Percentiles rank a stretch among this genome's conserved stretches.
Evolutionary conservation across 495 filamentous ascomycete genomes (phyloP).

Genomic region (Ramalina intermedia): DNA sequence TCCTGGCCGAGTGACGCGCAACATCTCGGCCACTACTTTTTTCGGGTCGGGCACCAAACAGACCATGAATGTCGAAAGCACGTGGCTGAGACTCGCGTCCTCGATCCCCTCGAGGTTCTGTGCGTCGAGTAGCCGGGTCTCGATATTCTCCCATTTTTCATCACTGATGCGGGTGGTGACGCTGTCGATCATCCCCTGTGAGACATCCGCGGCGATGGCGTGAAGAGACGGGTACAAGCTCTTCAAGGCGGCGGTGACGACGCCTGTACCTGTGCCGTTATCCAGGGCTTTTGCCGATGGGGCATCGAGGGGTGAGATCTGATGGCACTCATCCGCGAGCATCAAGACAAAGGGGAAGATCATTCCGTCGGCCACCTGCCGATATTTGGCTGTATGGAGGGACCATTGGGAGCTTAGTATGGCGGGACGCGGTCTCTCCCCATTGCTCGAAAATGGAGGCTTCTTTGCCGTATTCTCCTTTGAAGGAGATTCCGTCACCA

Average conservation of each 20-base stretch:
- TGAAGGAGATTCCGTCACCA: too few species aligned
- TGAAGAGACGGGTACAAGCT: neutral
- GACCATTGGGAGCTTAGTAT: neutral
- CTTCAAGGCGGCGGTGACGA: neutral
- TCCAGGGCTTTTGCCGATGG: neutral
- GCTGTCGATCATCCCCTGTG: conserved; percentile 3
- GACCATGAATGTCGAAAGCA: conserved; percentile 5
- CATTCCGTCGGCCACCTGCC: neutral
- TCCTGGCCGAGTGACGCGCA: neutral
- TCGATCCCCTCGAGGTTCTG: neutral
- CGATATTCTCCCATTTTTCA: neutral
- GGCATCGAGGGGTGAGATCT: neutral
- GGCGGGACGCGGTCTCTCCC: neutral
- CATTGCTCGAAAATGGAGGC: neutral
- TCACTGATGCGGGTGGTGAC: neutral
- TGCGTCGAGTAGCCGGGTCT: neutral
- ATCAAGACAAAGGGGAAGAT: neutral
- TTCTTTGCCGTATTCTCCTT: too few species aligned
- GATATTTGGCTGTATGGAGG: neutral
- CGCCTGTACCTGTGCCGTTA: conserved; percentile 7
- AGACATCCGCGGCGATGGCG: neutral
- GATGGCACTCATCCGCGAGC: neutral
- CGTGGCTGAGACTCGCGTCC: neutral
- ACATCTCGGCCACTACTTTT: conserved; percentile 1
- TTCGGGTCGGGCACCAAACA: conserved; percentile 7